phyloP scores from a whole-genome alignment of 805 yeast species.

The Metschnikowia bowlesiae region DNA sequence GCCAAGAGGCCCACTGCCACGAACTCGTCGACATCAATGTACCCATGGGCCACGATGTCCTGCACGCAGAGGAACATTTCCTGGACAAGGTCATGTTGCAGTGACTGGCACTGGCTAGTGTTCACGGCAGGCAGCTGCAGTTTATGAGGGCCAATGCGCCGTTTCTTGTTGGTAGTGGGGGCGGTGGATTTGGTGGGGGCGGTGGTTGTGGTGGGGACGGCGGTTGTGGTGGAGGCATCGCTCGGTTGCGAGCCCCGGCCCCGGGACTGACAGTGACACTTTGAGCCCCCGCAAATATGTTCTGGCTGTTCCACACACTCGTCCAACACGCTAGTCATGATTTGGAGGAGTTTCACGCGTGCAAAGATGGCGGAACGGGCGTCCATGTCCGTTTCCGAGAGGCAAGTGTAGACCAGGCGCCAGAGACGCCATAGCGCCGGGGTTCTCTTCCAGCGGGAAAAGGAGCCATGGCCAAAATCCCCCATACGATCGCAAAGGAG shows the following conservation, averaged over 20 bases:
- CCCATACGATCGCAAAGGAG: constrained; percentile 57
- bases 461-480: constrained; percentile 39
- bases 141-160: too few species aligned
- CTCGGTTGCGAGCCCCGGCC: background rate
- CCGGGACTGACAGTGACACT: background rate
- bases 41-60: constrained; percentile 21
- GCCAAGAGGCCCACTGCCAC: constrained; percentile 24
- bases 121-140: too few species aligned
- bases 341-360: constrained; percentile 23
- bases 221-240: too few species aligned
- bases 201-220: too few species aligned
- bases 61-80: constrained; percentile 18
- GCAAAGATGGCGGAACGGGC: constrained; percentile 40
- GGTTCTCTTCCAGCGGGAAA: constrained; percentile 40
- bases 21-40: constrained; percentile 31
- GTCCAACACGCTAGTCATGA: constrained; percentile 14
- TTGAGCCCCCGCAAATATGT: background rate
- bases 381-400: constrained; percentile 18
- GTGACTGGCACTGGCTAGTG: too few species aligned
- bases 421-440: constrained; percentile 49
- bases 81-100: background rate
- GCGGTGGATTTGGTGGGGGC: too few species aligned
- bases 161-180: too few species aligned
- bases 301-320: background rate
- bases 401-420: constrained; percentile 32